phyloP scores from a whole-genome alignment of 2,329 filamentous ascomycete species.

The Sordariomycetes sp. region DNA sequence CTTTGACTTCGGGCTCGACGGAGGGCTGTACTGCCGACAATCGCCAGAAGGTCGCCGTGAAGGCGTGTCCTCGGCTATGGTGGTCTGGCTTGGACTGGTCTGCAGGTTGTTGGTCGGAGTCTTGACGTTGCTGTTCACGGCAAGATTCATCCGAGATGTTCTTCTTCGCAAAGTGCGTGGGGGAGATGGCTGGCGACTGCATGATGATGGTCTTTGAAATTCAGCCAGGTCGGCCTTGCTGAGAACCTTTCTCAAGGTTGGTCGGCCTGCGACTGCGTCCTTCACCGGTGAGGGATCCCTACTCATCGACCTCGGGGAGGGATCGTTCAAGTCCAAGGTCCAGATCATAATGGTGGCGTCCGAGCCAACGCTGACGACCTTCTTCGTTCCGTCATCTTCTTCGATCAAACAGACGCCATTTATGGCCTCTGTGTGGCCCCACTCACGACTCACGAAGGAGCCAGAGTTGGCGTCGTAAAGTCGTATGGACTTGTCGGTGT shows the following conservation, averaged over 20 bases:
- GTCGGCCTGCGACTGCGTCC: slow-evolving; percentile 45
- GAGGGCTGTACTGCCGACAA: slow-evolving; percentile 36
- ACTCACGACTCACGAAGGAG: slow-evolving; percentile 74
- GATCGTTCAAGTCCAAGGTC: slow-evolving; percentile 44
- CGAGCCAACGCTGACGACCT: slow-evolving; percentile 64
- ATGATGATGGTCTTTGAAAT: slow-evolving; percentile 48
- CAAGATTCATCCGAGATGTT: slow-evolving; percentile 41
- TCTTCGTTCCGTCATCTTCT: slow-evolving; percentile 39
- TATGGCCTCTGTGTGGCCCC: slow-evolving; percentile 91
- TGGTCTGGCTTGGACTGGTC: slow-evolving; percentile 27
- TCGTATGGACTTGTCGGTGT: slow-evolving; percentile 90
- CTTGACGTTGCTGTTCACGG: slow-evolving; percentile 19
- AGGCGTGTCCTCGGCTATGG: slow-evolving; percentile 34
- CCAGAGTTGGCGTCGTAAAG: slow-evolving; percentile 77
- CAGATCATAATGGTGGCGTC: slow-evolving; percentile 82
- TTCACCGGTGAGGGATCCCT: slow-evolving; percentile 48
- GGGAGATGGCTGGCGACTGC: slow-evolving; percentile 20
- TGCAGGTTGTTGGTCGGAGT: slow-evolving; percentile 30
- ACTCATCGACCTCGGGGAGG: slow-evolving; percentile 26
- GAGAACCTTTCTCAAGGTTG: slow-evolving; percentile 74
- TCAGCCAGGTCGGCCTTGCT: slow-evolving; percentile 82
- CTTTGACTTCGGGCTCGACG: slow-evolving; percentile 37
- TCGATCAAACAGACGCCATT: slow-evolving; percentile 72
- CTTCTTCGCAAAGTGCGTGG: slow-evolving; percentile 44
- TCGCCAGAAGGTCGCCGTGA: slow-evolving; percentile 36